Conservation (phyloP, 2,329 filamentous ascomycete species). For the Didymosphaeria variabile region DNA sequence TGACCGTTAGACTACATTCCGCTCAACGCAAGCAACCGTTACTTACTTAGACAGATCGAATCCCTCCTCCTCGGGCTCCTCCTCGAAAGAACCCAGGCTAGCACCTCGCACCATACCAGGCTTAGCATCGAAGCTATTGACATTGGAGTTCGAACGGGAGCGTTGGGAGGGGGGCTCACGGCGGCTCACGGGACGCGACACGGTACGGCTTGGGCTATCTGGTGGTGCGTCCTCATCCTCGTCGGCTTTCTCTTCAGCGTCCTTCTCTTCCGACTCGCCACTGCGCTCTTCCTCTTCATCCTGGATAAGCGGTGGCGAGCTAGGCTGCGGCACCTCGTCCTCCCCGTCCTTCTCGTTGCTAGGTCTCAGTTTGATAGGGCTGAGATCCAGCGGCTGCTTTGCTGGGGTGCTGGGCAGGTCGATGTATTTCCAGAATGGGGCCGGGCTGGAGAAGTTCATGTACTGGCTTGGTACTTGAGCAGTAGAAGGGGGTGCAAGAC, state of each 20-base stretch:
- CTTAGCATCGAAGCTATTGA: conserved; percentile 34
- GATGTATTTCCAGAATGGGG: conserved; percentile 88
- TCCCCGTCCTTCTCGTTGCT: conserved; percentile 41
- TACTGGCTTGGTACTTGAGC: conserved; percentile 83
- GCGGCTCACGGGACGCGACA: conserved; percentile 47
- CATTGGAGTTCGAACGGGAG: conserved; percentile 43
- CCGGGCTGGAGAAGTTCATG: conserved; percentile 85
- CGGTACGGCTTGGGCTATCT: conserved; percentile 46
- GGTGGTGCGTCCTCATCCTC: conserved; percentile 46
- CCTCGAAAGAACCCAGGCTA: conserved; percentile 47
- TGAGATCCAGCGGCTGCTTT: conserved; percentile 45
- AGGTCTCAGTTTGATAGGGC: conserved; percentile 47
- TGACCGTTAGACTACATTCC: not conserved
- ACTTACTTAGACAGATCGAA: conserved; percentile 61
- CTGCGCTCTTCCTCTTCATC: conserved; percentile 34
- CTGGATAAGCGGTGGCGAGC: conserved; percentile 44
- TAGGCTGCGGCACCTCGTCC: conserved; percentile 43
- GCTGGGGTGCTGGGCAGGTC: conserved; percentile 79
- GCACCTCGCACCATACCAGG: conserved; percentile 47
- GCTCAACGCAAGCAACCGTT: not conserved
- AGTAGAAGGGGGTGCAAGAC: conserved; percentile 80
- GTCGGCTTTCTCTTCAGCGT: conserved; percentile 36
- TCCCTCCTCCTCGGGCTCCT: conserved; percentile 55
- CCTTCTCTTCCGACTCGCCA: conserved; percentile 41
- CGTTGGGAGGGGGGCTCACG: conserved; percentile 36